These are phyloP conservation scores for Sugiyamaella qingdaonensis DNA, from an alignment of 805 yeast genomes.

Conservation along the genomic window DNA sequence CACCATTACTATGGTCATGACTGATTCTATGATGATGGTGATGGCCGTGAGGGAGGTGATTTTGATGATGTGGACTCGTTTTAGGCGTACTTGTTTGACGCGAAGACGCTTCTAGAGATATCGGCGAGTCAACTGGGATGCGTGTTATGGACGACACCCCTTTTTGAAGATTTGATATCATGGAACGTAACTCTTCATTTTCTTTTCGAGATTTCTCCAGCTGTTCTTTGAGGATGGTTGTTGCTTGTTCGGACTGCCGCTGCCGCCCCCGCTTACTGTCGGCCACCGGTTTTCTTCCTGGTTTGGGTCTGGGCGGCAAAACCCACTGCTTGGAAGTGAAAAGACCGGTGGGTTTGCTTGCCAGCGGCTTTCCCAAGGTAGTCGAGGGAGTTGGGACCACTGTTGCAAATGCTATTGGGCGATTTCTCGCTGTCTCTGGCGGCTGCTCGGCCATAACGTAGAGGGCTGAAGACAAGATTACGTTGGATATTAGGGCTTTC, in stretches of 20 bases:
- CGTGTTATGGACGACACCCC: conserved; percentile 3
- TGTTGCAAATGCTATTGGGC: background rate
- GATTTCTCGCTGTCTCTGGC: too few species aligned
- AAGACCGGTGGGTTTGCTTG: conserved; percentile 4
- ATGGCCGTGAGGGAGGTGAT: conserved; percentile 3
- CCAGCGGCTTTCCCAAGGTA: background rate
- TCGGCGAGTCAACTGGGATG: background rate
- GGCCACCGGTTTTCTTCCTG: conserved; percentile 57
- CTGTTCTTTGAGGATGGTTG: conserved; percentile 4
- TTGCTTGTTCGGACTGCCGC: conserved; percentile 1
- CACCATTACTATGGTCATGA: background rate
- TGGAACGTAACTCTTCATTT: conserved; percentile 9
- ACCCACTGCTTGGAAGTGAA: conserved; percentile 65
- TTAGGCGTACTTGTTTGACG: too few species aligned
- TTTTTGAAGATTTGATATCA: background rate
- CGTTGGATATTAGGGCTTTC: too few species aligned
- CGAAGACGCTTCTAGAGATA: background rate
- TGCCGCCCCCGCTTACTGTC: conserved; percentile 45
- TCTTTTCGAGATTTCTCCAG: conserved; percentile 8
- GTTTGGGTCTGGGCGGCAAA: conserved; percentile 69
- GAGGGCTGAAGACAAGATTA: too few species aligned
- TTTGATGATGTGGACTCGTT: background rate
- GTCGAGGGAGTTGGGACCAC: background rate
- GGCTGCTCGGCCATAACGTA: too few species aligned
- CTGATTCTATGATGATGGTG: conserved; percentile 2